Percentiles rank a stretch among this genome's conserved stretches.
Evolutionary conservation across 768 basidiomycete genomes (phyloP).

Genomic region (Lactarius evosmus): DNA sequence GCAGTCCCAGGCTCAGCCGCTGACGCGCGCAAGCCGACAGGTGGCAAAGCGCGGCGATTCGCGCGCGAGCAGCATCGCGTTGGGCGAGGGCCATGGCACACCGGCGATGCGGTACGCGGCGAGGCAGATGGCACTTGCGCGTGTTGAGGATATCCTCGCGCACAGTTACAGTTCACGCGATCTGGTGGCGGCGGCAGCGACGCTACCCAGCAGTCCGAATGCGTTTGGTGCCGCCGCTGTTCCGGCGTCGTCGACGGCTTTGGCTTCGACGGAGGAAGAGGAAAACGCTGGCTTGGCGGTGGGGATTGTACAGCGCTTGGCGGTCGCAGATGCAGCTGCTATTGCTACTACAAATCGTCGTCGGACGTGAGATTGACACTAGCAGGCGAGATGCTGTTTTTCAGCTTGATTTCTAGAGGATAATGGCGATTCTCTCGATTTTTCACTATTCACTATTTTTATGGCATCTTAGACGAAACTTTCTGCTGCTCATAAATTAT

Average conservation of each 20-base stretch:
- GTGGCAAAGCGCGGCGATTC: constrained; percentile 12
- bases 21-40: not conserved
- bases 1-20: not conserved
- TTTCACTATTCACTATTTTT: too few species aligned
- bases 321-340: not conserved
- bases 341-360: not conserved
- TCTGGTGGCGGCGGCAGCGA: not conserved
- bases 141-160: constrained; percentile 34
- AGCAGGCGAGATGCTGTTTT: not conserved
- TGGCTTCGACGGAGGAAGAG: constrained; percentile 11
- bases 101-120: constrained; percentile 33
- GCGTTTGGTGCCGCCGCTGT: constrained; percentile 26
- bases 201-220: constrained; percentile 23
- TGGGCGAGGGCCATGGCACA: constrained; percentile 20
- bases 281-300: constrained; percentile 15
- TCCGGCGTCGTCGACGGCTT: not conserved
- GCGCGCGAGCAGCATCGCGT: constrained; percentile 18
- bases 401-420: too few species aligned
- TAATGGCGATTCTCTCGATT: too few species aligned
- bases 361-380: too few species aligned
- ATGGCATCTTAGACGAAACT: too few species aligned
- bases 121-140: constrained; percentile 31
- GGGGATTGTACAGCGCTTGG: constrained; percentile 29
- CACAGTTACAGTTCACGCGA: constrained; percentile 32
- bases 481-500: too few species aligned